These are phyloP conservation scores for Toxicodendron radicans DNA, from an alignment of 345 rosid species.

Conservation along the genomic window DNA sequence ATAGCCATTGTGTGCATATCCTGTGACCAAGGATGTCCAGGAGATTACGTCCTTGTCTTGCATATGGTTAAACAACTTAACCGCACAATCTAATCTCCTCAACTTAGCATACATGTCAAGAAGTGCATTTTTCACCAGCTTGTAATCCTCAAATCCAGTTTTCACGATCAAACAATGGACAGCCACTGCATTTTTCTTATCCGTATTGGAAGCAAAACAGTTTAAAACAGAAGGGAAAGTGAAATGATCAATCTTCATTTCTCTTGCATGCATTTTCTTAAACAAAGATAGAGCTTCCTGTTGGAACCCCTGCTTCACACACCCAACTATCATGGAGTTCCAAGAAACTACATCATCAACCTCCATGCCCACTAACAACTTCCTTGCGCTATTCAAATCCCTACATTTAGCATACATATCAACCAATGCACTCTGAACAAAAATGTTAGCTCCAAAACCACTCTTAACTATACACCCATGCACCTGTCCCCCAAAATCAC, in stretches of 20 bases:
- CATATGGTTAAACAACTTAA: slow-evolving; percentile 62
- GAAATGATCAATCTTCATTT: slow-evolving; percentile 60
- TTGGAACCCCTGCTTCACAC: slow-evolving; percentile 59
- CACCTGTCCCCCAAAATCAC: slow-evolving; percentile 63
- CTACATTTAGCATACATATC: slow-evolving; percentile 87
- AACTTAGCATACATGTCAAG: slow-evolving; percentile 88
- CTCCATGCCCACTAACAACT: slow-evolving; percentile 44
- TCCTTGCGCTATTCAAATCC: slow-evolving; percentile 60
- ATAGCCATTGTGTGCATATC: slow-evolving; percentile 57
- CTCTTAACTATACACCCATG: slow-evolving; percentile 65
- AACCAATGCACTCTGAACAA: slow-evolving; percentile 75
- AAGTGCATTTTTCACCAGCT: slow-evolving; percentile 77
- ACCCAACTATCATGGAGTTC: slow-evolving; percentile 84
- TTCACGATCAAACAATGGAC: slow-evolving; percentile 75
- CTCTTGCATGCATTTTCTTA: slow-evolving; percentile 54
- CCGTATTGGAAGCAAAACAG: slow-evolving; percentile 54
- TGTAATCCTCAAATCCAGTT: slow-evolving; percentile 63
- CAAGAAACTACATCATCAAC: slow-evolving; percentile 67
- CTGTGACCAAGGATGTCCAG: slow-evolving; percentile 92
- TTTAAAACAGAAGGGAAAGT: slow-evolving; percentile 72
- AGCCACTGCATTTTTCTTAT: slow-evolving; percentile 42
- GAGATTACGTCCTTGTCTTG: slow-evolving; percentile 70
- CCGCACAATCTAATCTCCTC: slow-evolving; percentile 52
- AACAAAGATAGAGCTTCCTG: slow-evolving; percentile 68
- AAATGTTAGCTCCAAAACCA: slow-evolving; percentile 64